phyloP scores from a whole-genome alignment of 495 filamentous ascomycete genomes.

The Penicillium steckii region DNA sequence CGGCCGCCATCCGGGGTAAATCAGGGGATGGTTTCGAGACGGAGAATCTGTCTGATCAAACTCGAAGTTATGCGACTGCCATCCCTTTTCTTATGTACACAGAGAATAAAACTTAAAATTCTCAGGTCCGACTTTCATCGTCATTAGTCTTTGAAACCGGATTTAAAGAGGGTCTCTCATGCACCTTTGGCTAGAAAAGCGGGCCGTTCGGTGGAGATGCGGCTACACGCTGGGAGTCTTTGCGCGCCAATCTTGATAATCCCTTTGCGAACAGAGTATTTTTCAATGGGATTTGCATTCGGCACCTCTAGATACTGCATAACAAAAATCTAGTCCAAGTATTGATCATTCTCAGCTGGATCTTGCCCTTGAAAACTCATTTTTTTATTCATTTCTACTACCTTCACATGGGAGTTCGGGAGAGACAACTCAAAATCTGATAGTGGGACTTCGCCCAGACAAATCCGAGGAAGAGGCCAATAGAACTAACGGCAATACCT shows the following conservation, averaged over 20 bases:
- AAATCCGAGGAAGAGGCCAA: not conserved
- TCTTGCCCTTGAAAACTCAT: no score
- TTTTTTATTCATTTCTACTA: not conserved
- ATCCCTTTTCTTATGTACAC: slow-evolving; percentile 1
- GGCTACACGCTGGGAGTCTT: not conserved
- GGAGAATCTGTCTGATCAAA: not conserved
- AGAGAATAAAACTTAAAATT: not conserved
- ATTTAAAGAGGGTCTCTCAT: not conserved
- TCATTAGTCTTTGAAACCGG: not conserved
- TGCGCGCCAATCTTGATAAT: not conserved
- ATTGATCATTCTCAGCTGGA: no score
- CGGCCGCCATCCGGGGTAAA: not conserved
- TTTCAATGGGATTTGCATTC: no score
- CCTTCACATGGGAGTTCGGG: not conserved
- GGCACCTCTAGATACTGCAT: no score
- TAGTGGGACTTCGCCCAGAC: not conserved
- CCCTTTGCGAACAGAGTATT: no score
- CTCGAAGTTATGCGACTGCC: not conserved
- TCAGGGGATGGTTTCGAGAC: not conserved
- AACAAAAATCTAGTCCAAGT: no score
- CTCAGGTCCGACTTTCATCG: not conserved
- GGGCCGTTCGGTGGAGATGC: not conserved
- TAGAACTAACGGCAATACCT: not conserved
- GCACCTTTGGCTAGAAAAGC: not conserved
- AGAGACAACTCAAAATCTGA: not conserved